These are phyloP conservation scores for Colletotrichum tanaceti DNA, from an alignment of 2,329 filamentous ascomycete species.

Conservation along the genomic window DNA sequence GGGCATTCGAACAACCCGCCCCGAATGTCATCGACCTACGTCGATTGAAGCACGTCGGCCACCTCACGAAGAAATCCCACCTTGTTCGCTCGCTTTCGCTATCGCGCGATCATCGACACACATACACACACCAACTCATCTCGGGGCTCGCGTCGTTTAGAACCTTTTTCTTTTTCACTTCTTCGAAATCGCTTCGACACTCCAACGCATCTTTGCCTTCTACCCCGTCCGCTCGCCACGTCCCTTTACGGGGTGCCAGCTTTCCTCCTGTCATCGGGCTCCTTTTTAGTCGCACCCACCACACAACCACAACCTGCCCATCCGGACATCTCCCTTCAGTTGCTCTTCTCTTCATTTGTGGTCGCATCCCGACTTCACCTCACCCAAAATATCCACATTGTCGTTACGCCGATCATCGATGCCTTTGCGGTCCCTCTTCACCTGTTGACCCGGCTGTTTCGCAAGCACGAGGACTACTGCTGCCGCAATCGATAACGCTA, in stretches of 20 bases:
- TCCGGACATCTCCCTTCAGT: conserved; percentile 29
- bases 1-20: conserved; percentile 24
- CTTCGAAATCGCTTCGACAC: conserved; percentile 15
- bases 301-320: conserved; percentile 35
- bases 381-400: conserved; percentile 32
- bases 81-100: conserved; percentile 36
- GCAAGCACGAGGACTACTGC: background rate
- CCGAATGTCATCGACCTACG: conserved; percentile 27
- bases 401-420: conserved; percentile 40
- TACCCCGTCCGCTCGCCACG: conserved; percentile 27
- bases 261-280: conserved; percentile 35
- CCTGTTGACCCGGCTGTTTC: conserved; percentile 35
- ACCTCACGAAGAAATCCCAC: conserved; percentile 25
- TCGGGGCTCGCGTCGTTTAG: conserved; percentile 10
- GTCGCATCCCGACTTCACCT: conserved; percentile 37
- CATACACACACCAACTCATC: background rate
- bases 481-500: conserved; percentile 38
- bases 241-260: conserved; percentile 25
- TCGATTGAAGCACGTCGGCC: conserved; percentile 28
- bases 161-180: conserved; percentile 12
- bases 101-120: conserved; percentile 30
- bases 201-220: conserved; percentile 29
- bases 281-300: conserved; percentile 38
- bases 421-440: conserved; percentile 32
- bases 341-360: conserved; percentile 28